A percentile compares a stretch with the other conserved stretches of the same genome.
Evolutionary conservation across 495 filamentous ascomycete genomes (phyloP).

Genomic region (Viridothelium virens): DNA sequence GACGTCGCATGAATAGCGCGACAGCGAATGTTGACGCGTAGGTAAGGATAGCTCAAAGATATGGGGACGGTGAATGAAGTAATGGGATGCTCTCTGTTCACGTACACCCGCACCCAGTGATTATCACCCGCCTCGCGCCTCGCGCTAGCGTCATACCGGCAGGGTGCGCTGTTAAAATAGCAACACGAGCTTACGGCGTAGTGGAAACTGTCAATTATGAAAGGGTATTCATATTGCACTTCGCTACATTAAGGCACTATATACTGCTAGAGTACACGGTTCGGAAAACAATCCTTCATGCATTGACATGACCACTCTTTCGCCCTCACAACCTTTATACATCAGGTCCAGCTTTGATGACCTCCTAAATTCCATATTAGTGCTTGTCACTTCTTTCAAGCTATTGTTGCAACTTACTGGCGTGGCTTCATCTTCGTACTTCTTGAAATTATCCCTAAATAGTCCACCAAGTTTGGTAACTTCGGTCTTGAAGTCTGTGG

Average conservation of each 20-base stretch:
- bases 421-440: constrained; percentile 83
- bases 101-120: background rate
- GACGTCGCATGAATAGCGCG: background rate
- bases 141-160: background rate
- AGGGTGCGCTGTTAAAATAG: background rate
- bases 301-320: background rate
- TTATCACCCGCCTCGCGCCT: background rate
- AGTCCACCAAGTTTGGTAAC: constrained; percentile 79
- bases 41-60: background rate
- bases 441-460: constrained; percentile 96
- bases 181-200: no score
- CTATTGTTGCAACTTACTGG: constrained; percentile 14
- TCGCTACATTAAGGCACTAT: background rate
- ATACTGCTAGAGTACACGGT: background rate
- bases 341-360: constrained; percentile 59
- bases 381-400: background rate
- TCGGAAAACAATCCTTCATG: background rate
- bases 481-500: constrained; percentile 70
- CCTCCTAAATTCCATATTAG: constrained; percentile 44
- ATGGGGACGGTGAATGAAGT: background rate
- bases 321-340: constrained; percentile 11
- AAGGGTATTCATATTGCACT: background rate
- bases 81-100: background rate
- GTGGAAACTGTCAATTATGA: background rate
- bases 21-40: background rate